Conservation (phyloP, 2,329 filamentous ascomycete genomes). For the Metarhizium humberi region DNA sequence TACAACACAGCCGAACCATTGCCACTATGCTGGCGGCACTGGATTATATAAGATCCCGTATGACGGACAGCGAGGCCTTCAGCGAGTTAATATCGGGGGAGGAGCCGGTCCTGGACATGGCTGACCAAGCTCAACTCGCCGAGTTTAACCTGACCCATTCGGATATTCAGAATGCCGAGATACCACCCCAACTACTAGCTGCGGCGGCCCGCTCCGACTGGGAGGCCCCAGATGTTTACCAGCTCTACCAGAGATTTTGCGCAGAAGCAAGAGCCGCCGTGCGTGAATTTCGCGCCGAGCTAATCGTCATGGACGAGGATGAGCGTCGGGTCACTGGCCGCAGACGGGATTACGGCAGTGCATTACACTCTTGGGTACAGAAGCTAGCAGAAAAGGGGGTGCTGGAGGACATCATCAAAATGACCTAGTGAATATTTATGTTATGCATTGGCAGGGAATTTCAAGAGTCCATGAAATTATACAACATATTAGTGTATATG, state of each 20-base stretch:
- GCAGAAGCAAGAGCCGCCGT: conserved; percentile 32
- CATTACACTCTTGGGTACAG: conserved; percentile 60
- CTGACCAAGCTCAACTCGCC: conserved; percentile 15
- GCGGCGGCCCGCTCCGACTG: conserved; percentile 8
- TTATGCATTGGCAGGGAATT: no score
- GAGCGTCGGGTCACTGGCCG: conserved; percentile 43
- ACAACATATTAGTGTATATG: background rate
- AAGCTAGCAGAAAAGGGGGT: conserved; percentile 58
- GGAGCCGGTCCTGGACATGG: conserved; percentile 12
- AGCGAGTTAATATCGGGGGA: conserved; percentile 14
- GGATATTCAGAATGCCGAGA: conserved; percentile 14
- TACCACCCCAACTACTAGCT: conserved; percentile 10
- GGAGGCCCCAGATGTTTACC: conserved; percentile 18
- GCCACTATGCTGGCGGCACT: conserved; percentile 31
- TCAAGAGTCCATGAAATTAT: background rate
- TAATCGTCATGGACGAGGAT: conserved; percentile 34
- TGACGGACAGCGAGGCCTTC: conserved; percentile 13
- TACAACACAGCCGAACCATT: conserved; percentile 36
- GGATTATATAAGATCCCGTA: conserved; percentile 24
- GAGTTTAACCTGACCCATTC: conserved; percentile 19
- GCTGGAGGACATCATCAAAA: conserved; percentile 34
- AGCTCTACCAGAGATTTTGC: conserved; percentile 28
- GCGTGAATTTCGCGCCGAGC: conserved; percentile 39
- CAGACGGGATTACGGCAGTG: conserved; percentile 59
- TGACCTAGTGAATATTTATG: conserved; percentile 8